Evolutionary conservation across 2,329 filamentous ascomycete genomes (phyloP).

Genomic region (Celoporthe dispersa): DNA sequence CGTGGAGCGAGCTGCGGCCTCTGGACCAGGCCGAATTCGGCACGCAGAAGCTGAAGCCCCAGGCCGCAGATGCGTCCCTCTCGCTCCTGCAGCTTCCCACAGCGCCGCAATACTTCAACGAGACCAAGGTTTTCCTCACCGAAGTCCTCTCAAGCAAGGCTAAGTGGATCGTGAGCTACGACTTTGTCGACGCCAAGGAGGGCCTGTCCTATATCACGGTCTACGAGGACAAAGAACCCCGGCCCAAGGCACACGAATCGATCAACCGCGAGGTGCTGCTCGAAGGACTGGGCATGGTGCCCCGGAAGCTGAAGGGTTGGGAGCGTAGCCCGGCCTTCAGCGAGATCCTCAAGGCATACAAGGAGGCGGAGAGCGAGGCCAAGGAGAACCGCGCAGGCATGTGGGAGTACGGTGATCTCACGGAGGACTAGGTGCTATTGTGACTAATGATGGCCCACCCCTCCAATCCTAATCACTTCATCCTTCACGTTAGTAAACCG

Average conservation of each 20-base stretch:
- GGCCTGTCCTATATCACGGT: conserved; percentile 85
- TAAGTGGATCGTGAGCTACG: conserved; percentile 83
- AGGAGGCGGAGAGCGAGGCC: conserved; percentile 74
- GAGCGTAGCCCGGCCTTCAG: conserved; percentile 74
- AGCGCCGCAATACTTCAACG: conserved; percentile 78
- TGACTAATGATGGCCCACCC: not conserved
- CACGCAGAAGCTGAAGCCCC: conserved; percentile 78
- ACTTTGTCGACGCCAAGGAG: conserved; percentile 79
- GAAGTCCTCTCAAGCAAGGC: conserved; percentile 75
- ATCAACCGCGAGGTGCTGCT: conserved; percentile 87
- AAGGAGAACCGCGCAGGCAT: conserved; percentile 83
- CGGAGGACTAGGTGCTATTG: conserved; percentile 69
- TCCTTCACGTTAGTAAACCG: not conserved
- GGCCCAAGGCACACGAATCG: conserved; percentile 67
- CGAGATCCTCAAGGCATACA: conserved; percentile 72
- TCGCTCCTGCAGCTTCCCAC: conserved; percentile 89
- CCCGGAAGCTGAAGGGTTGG: conserved; percentile 89
- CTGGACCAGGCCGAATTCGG: conserved; percentile 80
- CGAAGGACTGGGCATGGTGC: conserved; percentile 88
- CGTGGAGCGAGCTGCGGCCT: conserved; percentile 84
- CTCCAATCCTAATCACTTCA: not conserved
- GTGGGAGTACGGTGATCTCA: conserved; percentile 98
- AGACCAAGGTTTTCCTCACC: conserved; percentile 76
- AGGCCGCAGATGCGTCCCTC: conserved; percentile 84
- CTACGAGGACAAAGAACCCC: conserved; percentile 73